Evolutionary conservation across 2,329 filamentous ascomycete genomes (phyloP).

Genomic region (Botrytis cinerea): DNA sequence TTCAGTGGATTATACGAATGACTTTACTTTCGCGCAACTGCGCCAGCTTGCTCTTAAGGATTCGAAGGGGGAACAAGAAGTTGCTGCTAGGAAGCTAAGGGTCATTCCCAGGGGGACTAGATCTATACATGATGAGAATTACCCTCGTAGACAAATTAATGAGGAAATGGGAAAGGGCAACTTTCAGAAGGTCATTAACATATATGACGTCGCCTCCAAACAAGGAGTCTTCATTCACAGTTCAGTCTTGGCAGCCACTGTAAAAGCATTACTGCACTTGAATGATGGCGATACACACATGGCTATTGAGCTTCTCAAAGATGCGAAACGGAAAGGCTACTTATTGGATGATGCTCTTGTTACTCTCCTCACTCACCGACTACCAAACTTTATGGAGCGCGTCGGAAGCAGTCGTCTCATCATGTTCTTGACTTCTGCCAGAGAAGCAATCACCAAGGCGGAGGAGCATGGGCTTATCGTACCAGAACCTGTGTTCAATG

Average conservation of each 20-base stretch:
- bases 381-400: constrained; percentile 25
- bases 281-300: constrained; percentile 24
- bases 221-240: constrained; percentile 26
- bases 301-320: constrained; percentile 32
- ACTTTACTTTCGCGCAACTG: constrained; percentile 32
- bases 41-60: constrained; percentile 28
- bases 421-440: constrained; percentile 19
- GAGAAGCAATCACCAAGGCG: constrained; percentile 29
- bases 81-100: constrained; percentile 20
- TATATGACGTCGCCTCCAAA: constrained; percentile 34
- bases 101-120: background rate
- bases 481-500: constrained; percentile 34
- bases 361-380: constrained; percentile 35
- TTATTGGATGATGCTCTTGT: constrained; percentile 32
- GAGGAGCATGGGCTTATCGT: constrained; percentile 33
- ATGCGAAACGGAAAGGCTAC: constrained; percentile 30
- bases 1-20: constrained; percentile 20
- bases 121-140: constrained; percentile 20
- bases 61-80: constrained; percentile 15
- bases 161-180: constrained; percentile 30
- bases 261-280: constrained; percentile 35
- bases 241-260: constrained; percentile 29
- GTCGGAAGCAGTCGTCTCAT: constrained; percentile 18
- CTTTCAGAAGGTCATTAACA: constrained; percentile 30
- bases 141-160: constrained; percentile 31